These are phyloP conservation scores for Eurotiales sp. DNA, from an alignment of 2,329 filamentous ascomycete species.

Conservation along the genomic window DNA sequence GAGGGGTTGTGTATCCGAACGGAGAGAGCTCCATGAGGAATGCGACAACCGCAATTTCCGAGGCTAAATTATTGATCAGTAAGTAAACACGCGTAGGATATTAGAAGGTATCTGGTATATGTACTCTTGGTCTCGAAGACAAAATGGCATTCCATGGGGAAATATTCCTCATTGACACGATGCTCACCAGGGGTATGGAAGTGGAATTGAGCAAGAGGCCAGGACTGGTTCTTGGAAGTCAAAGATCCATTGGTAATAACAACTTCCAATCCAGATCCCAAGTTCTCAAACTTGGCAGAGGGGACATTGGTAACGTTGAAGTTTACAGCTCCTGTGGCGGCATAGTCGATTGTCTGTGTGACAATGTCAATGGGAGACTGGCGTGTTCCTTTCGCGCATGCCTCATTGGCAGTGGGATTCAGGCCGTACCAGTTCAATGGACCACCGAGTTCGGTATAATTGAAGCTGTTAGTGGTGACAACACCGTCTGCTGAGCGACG, in stretches of 20 bases:
- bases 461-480: not conserved
- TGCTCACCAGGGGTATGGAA: slow-evolving; percentile 61
- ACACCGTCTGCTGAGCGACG: slow-evolving; percentile 1
- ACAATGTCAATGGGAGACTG: slow-evolving; percentile 58
- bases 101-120: no score
- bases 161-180: slow-evolving; percentile 47
- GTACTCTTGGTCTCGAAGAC: slow-evolving; percentile 51
- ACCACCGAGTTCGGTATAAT: slow-evolving; percentile 28
- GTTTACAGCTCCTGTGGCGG: slow-evolving; percentile 17
- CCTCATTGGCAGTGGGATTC: slow-evolving; percentile 36
- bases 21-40: slow-evolving; percentile 7
- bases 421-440: slow-evolving; percentile 54
- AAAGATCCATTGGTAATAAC: slow-evolving; percentile 52
- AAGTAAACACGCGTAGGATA: slow-evolving; percentile 23
- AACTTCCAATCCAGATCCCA: slow-evolving; percentile 43
- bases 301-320: slow-evolving; percentile 21
- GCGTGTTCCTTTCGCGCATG: slow-evolving; percentile 47
- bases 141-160: slow-evolving; percentile 56
- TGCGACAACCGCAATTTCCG: slow-evolving; percentile 37
- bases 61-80: no score
- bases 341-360: slow-evolving; percentile 18
- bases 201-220: slow-evolving; percentile 54
- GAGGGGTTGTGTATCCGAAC: slow-evolving; percentile 6
- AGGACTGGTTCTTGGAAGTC: slow-evolving; percentile 37
- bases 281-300: slow-evolving; percentile 41